Percentiles rank a stretch among this genome's conserved stretches.
phyloP scores from a whole-genome alignment of 345 rosid species.

The Psidium guajava region DNA sequence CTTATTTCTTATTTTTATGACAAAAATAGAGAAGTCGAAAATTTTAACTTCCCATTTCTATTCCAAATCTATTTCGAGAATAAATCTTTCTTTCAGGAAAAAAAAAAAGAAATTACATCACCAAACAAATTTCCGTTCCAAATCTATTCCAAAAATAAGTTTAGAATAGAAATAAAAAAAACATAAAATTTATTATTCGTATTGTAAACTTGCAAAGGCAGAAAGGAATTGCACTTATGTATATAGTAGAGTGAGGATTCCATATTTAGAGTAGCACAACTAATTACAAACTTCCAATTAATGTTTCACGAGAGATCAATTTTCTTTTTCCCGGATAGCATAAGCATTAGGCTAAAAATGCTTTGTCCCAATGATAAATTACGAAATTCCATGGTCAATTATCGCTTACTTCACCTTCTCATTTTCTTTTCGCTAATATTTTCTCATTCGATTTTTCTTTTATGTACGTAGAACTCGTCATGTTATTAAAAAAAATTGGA shows the following conservation, averaged over 20 bases:
- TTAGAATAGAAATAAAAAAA: not conserved
- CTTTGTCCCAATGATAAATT: not conserved
- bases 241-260: not conserved
- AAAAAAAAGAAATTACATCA: not conserved
- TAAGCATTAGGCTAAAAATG: not conserved
- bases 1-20: fast-evolving
- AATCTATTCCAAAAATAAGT: fast-evolving
- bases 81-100: not conserved
- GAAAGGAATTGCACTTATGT: not conserved
- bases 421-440: not conserved
- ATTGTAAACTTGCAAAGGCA: not conserved
- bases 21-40: fast-evolving
- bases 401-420: not conserved
- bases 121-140: not conserved
- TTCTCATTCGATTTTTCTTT: not conserved
- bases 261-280: not conserved
- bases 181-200: fast-evolving
- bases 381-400: not conserved
- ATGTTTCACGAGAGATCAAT: not conserved
- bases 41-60: not conserved
- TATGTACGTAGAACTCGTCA: not conserved
- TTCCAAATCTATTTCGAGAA: not conserved
- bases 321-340: not conserved
- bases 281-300: not conserved
- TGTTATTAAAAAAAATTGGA: not conserved